Base-by-base conservation (phyloP, 495 filamentous ascomycete genomes). In the Entonaema liquescens region DNA sequence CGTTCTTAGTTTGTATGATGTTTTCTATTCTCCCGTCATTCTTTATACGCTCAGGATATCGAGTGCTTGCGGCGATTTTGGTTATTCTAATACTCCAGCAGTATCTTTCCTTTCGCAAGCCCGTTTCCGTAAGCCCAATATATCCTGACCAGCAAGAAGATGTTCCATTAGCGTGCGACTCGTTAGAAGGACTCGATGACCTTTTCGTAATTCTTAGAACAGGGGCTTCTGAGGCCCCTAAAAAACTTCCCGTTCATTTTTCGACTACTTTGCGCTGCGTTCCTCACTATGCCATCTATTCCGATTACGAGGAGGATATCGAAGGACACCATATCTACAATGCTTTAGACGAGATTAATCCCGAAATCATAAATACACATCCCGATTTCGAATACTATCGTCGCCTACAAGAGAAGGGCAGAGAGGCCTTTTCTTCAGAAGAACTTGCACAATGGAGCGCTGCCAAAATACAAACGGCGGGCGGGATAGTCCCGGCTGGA, bases 241-340 rank as follows among this genome's bases (percentile, higher is more conserved):
- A 79, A 12, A 82, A 84, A 65, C 79, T 86, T 15, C 80, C 85
- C 12, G 81, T 79, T 11, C 84, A 86, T 63, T 79, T 86, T 40
- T 74, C 78, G 31, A 83, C 83, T 11, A 79, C 81, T 11, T 67
- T 83, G 15, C 82, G 75, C 55, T 86, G 85, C 67, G 58, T 76
- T 57, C 70, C 77, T 21, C 78, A 86, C 62, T 80, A 82, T 40
- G 78, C 82, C 25, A 78, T 86, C 61, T 86, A 85, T 72, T 85
- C 84, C 40, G 85, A 86, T 62, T 79, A 80, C 33, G 76, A 83
- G 15, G 81, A 83, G 57, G 72, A 78, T 5, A 74, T 81, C 59
- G 77, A 78, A 15, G 78, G 79, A 12, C 76, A 82, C 38, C 73
- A 77, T 19, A 65, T 85, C 40, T 70, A 79, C 55, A 83, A 85